Evolutionary conservation across 805 yeast genomes (phyloP).

Genomic region (Yarrowia keelungensis): DNA sequence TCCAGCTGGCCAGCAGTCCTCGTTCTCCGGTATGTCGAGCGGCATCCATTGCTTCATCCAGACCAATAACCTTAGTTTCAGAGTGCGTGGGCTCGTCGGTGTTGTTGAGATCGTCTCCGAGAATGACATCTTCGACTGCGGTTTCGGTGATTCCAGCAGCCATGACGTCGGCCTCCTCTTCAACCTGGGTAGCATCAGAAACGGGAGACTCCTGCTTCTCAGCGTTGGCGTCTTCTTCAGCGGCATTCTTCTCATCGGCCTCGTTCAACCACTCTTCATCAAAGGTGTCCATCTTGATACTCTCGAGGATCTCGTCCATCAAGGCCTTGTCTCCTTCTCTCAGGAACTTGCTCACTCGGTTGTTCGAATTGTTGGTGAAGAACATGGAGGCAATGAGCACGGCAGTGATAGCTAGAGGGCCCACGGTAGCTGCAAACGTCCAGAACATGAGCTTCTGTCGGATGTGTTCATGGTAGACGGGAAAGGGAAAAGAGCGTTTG

Average conservation of each 20-base stretch:
- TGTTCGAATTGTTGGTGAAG: slow-evolving; percentile 16
- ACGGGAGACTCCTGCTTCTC: neutral
- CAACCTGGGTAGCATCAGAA: neutral
- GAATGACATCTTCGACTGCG: slow-evolving; percentile 1
- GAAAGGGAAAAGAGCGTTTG: neutral
- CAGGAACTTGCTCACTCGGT: slow-evolving; percentile 18
- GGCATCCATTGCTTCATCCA: slow-evolving; percentile 14
- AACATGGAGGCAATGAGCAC: slow-evolving; percentile 37
- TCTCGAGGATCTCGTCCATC: slow-evolving; percentile 30
- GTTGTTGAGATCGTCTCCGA: slow-evolving; percentile 25
- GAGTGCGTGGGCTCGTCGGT: neutral
- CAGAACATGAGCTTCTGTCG: slow-evolving; percentile 27
- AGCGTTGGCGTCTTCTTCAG: neutral
- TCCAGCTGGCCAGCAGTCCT: slow-evolving; percentile 3
- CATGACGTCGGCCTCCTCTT: slow-evolving; percentile 10
- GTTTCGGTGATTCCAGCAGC: slow-evolving; percentile 20
- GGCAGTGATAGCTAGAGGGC: slow-evolving; percentile 24
- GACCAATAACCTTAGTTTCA: slow-evolving; percentile 11
- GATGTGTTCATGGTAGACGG: slow-evolving; percentile 18
- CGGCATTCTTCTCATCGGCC: neutral
- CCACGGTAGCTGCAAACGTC: slow-evolving; percentile 21
- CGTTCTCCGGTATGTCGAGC: slow-evolving; percentile 14
- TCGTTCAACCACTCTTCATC: slow-evolving; percentile 31
- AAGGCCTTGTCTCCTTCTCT: slow-evolving; percentile 29
- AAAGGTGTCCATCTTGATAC: slow-evolving; percentile 23